These are phyloP conservation scores for Infundibulicybe gibba DNA, from an alignment of 768 basidiomycete genomes.

Conservation along the genomic window DNA sequence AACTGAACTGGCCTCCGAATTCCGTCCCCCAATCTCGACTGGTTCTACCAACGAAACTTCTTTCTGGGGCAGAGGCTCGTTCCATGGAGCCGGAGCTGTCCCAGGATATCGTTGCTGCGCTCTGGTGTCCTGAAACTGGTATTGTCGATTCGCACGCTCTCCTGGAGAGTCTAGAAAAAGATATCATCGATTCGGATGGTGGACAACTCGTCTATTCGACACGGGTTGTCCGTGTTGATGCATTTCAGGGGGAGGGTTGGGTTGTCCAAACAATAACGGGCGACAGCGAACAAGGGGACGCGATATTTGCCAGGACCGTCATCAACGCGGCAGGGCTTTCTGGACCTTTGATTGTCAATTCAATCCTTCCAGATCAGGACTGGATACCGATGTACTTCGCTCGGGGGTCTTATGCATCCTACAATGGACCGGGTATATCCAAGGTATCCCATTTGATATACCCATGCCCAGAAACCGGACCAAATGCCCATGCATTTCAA, in stretches of 20 bases:
- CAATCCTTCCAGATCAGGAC: slow-evolving; percentile 50
- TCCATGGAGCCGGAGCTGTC: slow-evolving; percentile 85
- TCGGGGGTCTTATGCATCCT: slow-evolving; percentile 85
- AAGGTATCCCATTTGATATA: slow-evolving; percentile 80
- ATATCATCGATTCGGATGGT: slow-evolving; percentile 66
- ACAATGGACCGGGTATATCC: slow-evolving; percentile 73
- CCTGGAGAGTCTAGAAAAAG: slow-evolving; percentile 80
- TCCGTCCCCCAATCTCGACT: slow-evolving; percentile 24
- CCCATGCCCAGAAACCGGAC: slow-evolving; percentile 75
- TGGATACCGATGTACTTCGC: slow-evolving; percentile 78
- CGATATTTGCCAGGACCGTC: slow-evolving; percentile 69
- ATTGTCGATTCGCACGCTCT: slow-evolving; percentile 86
- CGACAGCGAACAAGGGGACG: slow-evolving; percentile 41
- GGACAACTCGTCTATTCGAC: slow-evolving; percentile 78
- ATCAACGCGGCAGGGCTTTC: slow-evolving; percentile 85
- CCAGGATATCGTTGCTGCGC: slow-evolving; percentile 58
- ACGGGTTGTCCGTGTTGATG: slow-evolving; percentile 83
- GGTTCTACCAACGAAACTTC: slow-evolving; percentile 61
- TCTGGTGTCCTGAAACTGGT: slow-evolving; percentile 86
- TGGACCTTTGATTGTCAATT: slow-evolving; percentile 66
- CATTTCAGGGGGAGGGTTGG: slow-evolving; percentile 67
- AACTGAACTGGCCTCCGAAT: slow-evolving; percentile 47
- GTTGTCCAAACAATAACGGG: slow-evolving; percentile 77
- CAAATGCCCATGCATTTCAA: slow-evolving; percentile 63
- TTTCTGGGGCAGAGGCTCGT: slow-evolving; percentile 64